These are phyloP conservation scores for Eucalyptus coolabah DNA, from an alignment of 345 rosid genomes.

Conservation along the genomic window DNA sequence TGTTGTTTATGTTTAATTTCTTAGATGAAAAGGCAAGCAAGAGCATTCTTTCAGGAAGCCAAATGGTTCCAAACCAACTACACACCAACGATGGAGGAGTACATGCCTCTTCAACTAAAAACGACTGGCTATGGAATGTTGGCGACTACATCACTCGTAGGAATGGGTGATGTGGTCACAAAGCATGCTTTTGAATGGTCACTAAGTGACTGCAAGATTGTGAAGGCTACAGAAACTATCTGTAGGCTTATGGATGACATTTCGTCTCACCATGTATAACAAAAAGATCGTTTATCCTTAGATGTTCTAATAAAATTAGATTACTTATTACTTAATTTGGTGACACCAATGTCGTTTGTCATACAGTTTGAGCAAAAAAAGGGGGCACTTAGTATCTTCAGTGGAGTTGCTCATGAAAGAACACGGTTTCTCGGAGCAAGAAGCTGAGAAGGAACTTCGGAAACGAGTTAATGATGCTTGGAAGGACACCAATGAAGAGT, in stretches of 20 bases:
- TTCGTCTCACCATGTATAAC: not conserved
- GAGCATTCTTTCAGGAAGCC: not conserved
- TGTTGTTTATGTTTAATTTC: not conserved
- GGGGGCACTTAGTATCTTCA: slow-evolving; percentile 1
- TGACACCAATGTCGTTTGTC: not conserved
- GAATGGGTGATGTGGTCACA: not conserved
- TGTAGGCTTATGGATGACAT: slow-evolving; percentile 13
- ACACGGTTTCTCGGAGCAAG: not conserved
- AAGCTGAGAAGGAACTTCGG: not conserved
- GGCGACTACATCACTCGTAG: not conserved
- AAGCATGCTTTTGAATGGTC: slow-evolving; percentile 7
- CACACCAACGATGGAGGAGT: not conserved
- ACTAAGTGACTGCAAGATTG: not conserved
- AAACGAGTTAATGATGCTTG: slow-evolving; percentile 4
- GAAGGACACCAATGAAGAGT: slow-evolving; percentile 23
- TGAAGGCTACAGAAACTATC: not conserved
- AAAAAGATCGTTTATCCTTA: not conserved
- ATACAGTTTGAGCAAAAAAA: not conserved
- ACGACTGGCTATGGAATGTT: not conserved
- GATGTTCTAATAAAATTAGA: not conserved
- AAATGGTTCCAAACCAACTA: not conserved
- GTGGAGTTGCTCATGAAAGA: slow-evolving; percentile 24
- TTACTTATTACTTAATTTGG: not conserved
- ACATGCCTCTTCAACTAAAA: not conserved
- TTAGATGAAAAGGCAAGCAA: not conserved